Evolutionary conservation across 2,329 filamentous ascomycete genomes (phyloP).

Genomic region (Myrmaecium sp.): DNA sequence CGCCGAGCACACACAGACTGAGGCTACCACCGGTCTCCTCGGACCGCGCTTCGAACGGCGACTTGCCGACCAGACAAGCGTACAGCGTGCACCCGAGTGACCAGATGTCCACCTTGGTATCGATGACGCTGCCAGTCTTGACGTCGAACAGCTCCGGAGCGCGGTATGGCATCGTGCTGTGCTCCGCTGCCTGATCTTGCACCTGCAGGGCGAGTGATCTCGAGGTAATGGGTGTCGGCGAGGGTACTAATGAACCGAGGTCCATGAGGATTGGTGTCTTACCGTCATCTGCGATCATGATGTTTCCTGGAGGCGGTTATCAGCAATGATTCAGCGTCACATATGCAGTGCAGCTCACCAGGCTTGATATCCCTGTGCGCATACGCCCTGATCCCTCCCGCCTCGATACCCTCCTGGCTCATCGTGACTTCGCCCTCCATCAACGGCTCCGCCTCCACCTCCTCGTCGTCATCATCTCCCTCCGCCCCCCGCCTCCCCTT

Average conservation of each 20-base stretch:
- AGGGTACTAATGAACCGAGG: conserved; percentile 75
- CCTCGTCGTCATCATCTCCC: conserved; percentile 48
- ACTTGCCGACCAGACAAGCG: conserved; percentile 90
- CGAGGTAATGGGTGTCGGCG: conserved; percentile 76
- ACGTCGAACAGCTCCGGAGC: conserved; percentile 97
- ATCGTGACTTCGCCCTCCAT: conserved; percentile 62
- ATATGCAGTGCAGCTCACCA: conserved; percentile 37
- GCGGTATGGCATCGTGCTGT: conserved; percentile 96
- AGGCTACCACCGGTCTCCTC: conserved; percentile 92
- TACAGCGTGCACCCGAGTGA: conserved; percentile 94
- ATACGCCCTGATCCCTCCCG: conserved; percentile 60
- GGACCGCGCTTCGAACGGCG: conserved; percentile 85
- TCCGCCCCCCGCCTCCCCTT: conserved; percentile 19
- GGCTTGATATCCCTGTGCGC: conserved; percentile 96
- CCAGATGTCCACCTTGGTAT: conserved; percentile 98
- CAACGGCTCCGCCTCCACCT: conserved; percentile 62
- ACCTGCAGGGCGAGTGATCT: conserved; percentile 80
- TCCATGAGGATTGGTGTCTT: conserved; percentile 90
- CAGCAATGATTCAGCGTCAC: not conserved
- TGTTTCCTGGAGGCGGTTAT: conserved; percentile 45
- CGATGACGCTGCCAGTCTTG: conserved; percentile 77
- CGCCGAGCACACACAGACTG: conserved; percentile 79
- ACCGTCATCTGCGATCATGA: conserved; percentile 94
- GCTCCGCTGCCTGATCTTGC: conserved; percentile 87
- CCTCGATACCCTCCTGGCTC: conserved; percentile 49